Evolutionary conservation across 2,329 filamentous ascomycete genomes (phyloP).

Genomic region (Cordyceps javanica): DNA sequence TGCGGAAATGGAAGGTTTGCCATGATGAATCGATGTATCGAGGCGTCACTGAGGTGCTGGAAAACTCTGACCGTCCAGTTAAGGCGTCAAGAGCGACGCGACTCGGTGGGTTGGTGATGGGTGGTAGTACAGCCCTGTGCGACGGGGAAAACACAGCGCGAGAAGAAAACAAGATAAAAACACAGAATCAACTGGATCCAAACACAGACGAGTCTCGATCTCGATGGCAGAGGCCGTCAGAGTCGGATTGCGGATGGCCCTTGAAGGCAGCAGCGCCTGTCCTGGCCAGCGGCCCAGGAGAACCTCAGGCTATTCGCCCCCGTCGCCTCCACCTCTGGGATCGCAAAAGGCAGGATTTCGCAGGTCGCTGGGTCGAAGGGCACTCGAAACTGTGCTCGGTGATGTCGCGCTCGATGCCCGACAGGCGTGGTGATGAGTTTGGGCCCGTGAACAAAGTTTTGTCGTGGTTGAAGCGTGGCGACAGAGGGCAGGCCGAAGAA

Average conservation of each 20-base stretch:
- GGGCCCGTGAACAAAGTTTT: slow-evolving; percentile 33
- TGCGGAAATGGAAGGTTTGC: slow-evolving; percentile 85
- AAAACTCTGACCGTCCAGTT: slow-evolving; percentile 16
- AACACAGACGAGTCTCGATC: slow-evolving; percentile 16
- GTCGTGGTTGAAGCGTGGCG: slow-evolving; percentile 38
- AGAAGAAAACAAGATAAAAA: slow-evolving; percentile 8
- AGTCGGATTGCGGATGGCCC: slow-evolving; percentile 34
- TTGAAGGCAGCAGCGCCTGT: slow-evolving; percentile 33
- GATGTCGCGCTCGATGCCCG: slow-evolving; percentile 39
- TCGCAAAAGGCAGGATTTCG: slow-evolving; percentile 32
- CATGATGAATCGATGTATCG: slow-evolving; percentile 54
- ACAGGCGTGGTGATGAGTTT: slow-evolving; percentile 47
- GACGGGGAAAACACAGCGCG: not conserved
- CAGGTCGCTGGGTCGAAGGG: slow-evolving; percentile 28
- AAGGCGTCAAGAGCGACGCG: slow-evolving; percentile 15
- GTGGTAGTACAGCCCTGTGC: not conserved
- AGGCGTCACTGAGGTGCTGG: slow-evolving; percentile 5
- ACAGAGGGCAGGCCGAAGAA: slow-evolving; percentile 35
- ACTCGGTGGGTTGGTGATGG: not conserved
- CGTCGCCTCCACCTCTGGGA: slow-evolving; percentile 38
- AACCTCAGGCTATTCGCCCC: slow-evolving; percentile 39
- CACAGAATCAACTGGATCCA: slow-evolving; percentile 18
- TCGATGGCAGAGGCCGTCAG: slow-evolving; percentile 19
- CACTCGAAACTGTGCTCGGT: slow-evolving; percentile 21
- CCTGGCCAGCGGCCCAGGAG: slow-evolving; percentile 42